Conservation (phyloP, 1,284 basidiomycete genomes). For the Trichosporon ovoides region DNA sequence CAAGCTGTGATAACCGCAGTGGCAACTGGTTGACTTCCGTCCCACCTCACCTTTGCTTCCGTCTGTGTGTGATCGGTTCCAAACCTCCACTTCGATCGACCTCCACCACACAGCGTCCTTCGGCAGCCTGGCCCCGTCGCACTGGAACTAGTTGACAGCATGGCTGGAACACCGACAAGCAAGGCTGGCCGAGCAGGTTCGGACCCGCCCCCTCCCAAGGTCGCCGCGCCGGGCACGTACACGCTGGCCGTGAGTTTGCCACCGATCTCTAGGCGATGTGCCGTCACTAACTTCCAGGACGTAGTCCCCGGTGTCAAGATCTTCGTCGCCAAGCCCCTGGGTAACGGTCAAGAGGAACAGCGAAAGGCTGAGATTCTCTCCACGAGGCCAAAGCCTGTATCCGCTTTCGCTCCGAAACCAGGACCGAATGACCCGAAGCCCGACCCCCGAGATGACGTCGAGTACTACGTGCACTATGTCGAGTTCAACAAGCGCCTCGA, state of each 20-base stretch:
- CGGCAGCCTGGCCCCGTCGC: background rate
- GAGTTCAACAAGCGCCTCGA: slow-evolving; percentile 98
- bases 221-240: slow-evolving; percentile 68
- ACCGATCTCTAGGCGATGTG: background rate
- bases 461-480: slow-evolving; percentile 97
- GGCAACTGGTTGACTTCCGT: slow-evolving; percentile 7
- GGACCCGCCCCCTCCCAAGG: slow-evolving; percentile 50
- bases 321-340: slow-evolving; percentile 71
- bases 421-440: slow-evolving; percentile 52
- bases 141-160: slow-evolving; percentile 10
- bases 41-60: background rate
- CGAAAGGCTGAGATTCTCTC: slow-evolving; percentile 89
- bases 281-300: slow-evolving; percentile 53
- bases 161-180: slow-evolving; percentile 42
- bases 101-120: background rate
- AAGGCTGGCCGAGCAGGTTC: slow-evolving; percentile 28
- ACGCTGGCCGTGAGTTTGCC: slow-evolving; percentile 59
- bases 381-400: slow-evolving; percentile 68
- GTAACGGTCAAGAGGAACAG: slow-evolving; percentile 71
- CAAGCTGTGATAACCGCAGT: slow-evolving; percentile 6
- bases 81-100: background rate
- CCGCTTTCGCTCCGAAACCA: slow-evolving; percentile 56
- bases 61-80: background rate
- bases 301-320: slow-evolving; percentile 89
- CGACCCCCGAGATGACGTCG: slow-evolving; percentile 61